Base-by-base conservation (phyloP, 345 rosid genomes). In the Triadica sebifera region DNA sequence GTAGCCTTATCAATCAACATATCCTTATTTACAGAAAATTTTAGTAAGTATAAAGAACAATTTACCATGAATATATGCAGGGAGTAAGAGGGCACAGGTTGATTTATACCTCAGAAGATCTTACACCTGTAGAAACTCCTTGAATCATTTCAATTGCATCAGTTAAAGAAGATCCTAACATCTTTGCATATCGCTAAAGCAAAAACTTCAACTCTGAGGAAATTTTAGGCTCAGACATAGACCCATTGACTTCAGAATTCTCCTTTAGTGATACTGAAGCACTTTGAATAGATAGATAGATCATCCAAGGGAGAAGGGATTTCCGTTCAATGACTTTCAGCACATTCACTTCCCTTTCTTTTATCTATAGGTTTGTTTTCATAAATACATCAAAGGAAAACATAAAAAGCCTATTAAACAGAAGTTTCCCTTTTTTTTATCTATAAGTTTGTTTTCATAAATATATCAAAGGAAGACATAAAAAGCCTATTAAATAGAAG, bases 221-320 rank as follows among this genome's bases (percentile, higher is more conserved):
- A 49, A 81, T 67, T 70, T 86, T 86, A 67, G 85, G 67, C 74
- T 82, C 90, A 78, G 87, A 76, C 51, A 75, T 61, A 75, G 93
- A 81, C 46, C 93, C 96, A 74, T 93, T 90, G 73, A 61, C 73
- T 81, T 84, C 92, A 79, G 81, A 55, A 79, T 76, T 83, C 62
- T 84, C 93, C 85, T 87, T 95, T 8, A 82, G 58, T 5, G 90
- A 81, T 38, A 79, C 75, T 66, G 91, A 79, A 17, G 93, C 83
- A 81, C 88, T 86, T 77, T 87, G 96, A 82, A 91, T 82, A 19
- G 99, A 93, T 69, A 91, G 83, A 76, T 84, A 91, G 75, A 95
- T 77, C 90, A 95, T 69, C 60, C 98, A 91, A 49, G 99, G 98
- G 65, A 95, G 83, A 76, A 95, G 92, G 77, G 93, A 88, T 79